Evolutionary conservation across 2,329 filamentous ascomycete species (phyloP).

Genomic region (Emericellopsis cladophorae): DNA sequence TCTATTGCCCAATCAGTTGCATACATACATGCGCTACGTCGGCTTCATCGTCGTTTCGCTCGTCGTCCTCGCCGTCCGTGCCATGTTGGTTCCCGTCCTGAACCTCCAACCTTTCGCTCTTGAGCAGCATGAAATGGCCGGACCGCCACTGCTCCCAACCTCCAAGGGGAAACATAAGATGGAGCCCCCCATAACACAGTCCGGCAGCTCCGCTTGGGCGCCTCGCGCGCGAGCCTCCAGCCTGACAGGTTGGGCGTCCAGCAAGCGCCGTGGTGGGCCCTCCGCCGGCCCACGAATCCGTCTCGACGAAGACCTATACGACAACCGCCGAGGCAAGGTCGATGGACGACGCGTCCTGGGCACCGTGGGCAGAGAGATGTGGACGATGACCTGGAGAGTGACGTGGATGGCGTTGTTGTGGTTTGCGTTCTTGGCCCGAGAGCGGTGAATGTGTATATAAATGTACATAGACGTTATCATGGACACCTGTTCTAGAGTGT

Average conservation of each 20-base stretch:
- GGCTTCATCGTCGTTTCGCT: constrained; percentile 44
- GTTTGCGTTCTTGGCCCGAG: constrained; percentile 56
- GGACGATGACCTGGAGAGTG: constrained; percentile 48
- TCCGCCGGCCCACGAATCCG: constrained; percentile 37
- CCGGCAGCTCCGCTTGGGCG: constrained; percentile 2
- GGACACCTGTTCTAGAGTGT: too few relatives aligned
- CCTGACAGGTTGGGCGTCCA: constrained; percentile 14
- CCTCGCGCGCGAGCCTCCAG: constrained; percentile 27
- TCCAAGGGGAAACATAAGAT: constrained; percentile 41
- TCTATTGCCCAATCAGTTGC: constrained; percentile 76
- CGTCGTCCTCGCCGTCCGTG: constrained; percentile 35
- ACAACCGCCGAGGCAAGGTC: constrained; percentile 14
- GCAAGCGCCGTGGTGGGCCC: constrained; percentile 14
- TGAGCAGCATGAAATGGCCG: constrained; percentile 19
- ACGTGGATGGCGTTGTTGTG: constrained; percentile 48
- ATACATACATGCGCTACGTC: constrained; percentile 70
- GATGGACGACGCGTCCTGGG: constrained; percentile 21
- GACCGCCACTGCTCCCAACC: constrained; percentile 20
- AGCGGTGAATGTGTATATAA: constrained; percentile 29
- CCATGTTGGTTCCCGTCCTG: constrained; percentile 43
- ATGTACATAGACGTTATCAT: not conserved
- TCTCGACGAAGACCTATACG: constrained; percentile 36
- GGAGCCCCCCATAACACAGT: constrained; percentile 22
- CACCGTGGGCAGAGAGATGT: constrained; percentile 46
- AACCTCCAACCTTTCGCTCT: constrained; percentile 41